Evolutionary conservation across 192 early-diverging fungal genomes (phyloP), one percentile per base, ranked within the genome.

Genomic region (Phycomyces blakesleeanus): DNA sequence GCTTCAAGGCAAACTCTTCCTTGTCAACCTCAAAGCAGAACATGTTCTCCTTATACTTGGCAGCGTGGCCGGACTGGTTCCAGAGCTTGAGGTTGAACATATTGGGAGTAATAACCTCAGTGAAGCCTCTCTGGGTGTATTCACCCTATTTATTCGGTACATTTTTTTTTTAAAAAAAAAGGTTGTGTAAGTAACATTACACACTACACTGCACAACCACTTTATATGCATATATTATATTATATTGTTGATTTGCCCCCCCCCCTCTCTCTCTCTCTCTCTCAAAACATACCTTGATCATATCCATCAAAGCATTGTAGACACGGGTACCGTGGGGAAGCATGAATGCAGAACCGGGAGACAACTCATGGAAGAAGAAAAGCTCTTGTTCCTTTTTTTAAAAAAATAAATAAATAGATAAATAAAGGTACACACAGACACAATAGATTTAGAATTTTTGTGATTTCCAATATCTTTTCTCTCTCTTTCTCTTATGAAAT

Each of bases 21-120:
- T 99, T 99, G 65, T 99, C 97, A 52, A 99, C 87, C 39, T 92
- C 88, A 34, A 99, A 84, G 10, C 58, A 74, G 76, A 99, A 99
- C 97, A 99, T 99, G 78, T 95, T 88, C 57, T 98, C 97, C 81
- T 91, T 66, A 83, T 99, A 99, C 82, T 99, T 95, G 29, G 83
- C 80, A 87, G 88, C 96, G 82, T 99, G 97, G 8, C 97, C 97
- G 44, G 89, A 92, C 67, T 83, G 88, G 74, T 97, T 82, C 97
- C 97, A 99, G 57, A 99, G 74, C 83, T 99, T 96, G 60, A 88
- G 81, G 80, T 96, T 98, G 82, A 91, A 99, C 90, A 99, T 95
- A 80, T 99, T 99, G 62, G 97, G 97, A 11, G 93, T 88, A 61
- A 98, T 86, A 34, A 99, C 97, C 81, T 99, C 97, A 47, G 89